phyloP scores from a whole-genome alignment of 805 yeast genomes.

The Ogataea dorogensis region DNA sequence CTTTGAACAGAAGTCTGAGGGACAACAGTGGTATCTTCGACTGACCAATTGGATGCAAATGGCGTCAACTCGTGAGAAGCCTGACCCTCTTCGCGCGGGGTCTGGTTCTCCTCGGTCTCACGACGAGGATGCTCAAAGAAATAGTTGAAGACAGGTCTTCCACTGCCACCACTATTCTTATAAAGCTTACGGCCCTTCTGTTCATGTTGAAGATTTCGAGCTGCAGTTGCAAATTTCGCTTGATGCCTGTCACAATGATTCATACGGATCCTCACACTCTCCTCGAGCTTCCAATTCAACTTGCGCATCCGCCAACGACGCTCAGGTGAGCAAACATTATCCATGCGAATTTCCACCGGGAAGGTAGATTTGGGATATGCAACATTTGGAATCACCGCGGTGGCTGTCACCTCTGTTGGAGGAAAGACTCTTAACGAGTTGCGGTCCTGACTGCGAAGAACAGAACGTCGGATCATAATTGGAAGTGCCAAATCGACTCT shows the following conservation, averaged over 20 bases:
- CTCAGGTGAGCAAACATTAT: conserved; percentile 59
- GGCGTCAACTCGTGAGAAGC: conserved; percentile 12
- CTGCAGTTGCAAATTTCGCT: conserved; percentile 45
- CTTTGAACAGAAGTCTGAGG: conserved; percentile 16
- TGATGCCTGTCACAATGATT: conserved; percentile 58
- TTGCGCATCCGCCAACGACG: conserved; percentile 91
- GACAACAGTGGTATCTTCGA: conserved; percentile 10
- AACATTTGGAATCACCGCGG: conserved; percentile 85
- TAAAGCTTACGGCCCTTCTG: conserved; percentile 25
- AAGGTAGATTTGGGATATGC: conserved; percentile 85
- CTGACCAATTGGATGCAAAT: conserved; percentile 23
- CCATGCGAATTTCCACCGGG: conserved; percentile 78
- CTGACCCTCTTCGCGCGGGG: conserved; percentile 1
- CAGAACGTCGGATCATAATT: conserved; percentile 70
- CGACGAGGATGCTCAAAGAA: conserved; percentile 28
- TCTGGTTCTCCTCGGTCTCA: conserved; percentile 6
- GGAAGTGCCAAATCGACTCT: conserved; percentile 55
- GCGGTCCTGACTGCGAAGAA: conserved; percentile 77
- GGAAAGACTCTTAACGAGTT: conserved; percentile 91
- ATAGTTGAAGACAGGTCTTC: conserved; percentile 26
- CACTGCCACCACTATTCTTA: conserved; percentile 32
- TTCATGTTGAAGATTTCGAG: conserved; percentile 39
- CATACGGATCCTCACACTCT: conserved; percentile 62
- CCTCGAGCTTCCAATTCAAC: conserved; percentile 86
- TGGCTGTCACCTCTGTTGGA: conserved; percentile 87